These are phyloP conservation scores for Colletotrichum tamarilloi DNA, from an alignment of 2,329 filamentous ascomycete genomes.

Conservation along the genomic window DNA sequence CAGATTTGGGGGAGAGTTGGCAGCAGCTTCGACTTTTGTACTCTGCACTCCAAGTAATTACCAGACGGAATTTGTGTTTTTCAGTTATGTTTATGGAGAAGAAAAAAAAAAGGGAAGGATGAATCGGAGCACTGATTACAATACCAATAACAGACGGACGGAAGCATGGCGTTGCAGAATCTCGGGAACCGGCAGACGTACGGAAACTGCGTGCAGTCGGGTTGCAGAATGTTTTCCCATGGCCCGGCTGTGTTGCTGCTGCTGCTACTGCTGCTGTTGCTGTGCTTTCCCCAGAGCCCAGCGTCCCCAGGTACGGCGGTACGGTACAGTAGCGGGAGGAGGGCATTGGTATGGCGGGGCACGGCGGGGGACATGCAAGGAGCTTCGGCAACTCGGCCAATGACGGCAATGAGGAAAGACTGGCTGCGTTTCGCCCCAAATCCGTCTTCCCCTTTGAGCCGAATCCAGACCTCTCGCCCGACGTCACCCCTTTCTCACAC, in stretches of 20 bases:
- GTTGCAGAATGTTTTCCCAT: slow-evolving; percentile 24
- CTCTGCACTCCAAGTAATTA: not conserved
- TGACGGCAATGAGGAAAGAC: slow-evolving; percentile 47
- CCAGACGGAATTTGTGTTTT: not conserved
- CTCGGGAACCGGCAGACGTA: slow-evolving; percentile 22
- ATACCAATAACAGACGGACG: not conserved
- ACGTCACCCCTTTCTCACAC: slow-evolving; percentile 28
- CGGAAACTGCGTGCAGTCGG: slow-evolving; percentile 5
- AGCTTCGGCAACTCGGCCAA: slow-evolving; percentile 60
- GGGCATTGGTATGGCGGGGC: slow-evolving; percentile 25
- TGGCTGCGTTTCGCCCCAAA: slow-evolving; percentile 31
- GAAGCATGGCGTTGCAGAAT: slow-evolving; percentile 20
- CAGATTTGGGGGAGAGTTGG: not conserved
- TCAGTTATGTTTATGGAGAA: not conserved
- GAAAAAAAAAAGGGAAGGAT: not conserved
- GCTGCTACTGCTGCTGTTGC: not conserved
- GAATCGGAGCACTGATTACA: not conserved
- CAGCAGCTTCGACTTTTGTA: not conserved
- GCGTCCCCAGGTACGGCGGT: not conserved
- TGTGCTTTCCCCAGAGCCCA: not conserved
- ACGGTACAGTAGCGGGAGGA: slow-evolving; percentile 8
- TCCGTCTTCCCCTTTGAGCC: slow-evolving; percentile 50
- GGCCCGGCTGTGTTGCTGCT: not conserved
- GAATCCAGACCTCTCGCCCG: slow-evolving; percentile 39
- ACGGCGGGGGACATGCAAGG: slow-evolving; percentile 34